A percentile compares a stretch with the other conserved stretches of the same genome.
These are phyloP conservation scores for Singerocomus inundabilis DNA, from an alignment of 1,284 basidiomycete genomes.

Conservation along the genomic window DNA sequence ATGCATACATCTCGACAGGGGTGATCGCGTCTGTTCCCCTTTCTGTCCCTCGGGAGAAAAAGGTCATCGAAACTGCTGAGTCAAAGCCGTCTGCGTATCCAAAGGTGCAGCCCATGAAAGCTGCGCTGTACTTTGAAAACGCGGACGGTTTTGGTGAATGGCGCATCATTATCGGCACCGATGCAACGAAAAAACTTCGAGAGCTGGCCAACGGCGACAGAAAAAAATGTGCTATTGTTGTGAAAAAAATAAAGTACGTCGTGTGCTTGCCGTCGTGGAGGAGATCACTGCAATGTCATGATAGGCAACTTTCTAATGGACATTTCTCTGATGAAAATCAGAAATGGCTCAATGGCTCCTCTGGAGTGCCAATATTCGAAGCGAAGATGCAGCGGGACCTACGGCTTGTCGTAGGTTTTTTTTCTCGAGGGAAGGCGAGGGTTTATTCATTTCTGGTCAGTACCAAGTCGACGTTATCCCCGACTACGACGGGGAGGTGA, in stretches of 20 bases:
- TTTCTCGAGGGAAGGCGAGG: background rate
- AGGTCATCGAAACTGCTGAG: slow-evolving; percentile 1
- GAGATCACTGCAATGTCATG: background rate
- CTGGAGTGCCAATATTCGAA: slow-evolving; percentile 59
- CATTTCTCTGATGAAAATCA: slow-evolving; percentile 69
- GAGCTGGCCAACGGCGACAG: slow-evolving; percentile 39
- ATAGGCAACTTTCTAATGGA: slow-evolving; percentile 62
- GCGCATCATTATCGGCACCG: slow-evolving; percentile 47
- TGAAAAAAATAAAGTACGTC: slow-evolving; percentile 60
- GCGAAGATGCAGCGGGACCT: slow-evolving; percentile 65
- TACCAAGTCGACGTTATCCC: slow-evolving; percentile 64
- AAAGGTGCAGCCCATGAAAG: slow-evolving; percentile 47
- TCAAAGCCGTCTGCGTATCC: slow-evolving; percentile 37
- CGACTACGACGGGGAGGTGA: slow-evolving; percentile 49
- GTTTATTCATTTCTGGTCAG: slow-evolving; percentile 32
- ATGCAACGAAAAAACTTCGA: slow-evolving; percentile 45
- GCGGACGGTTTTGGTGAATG: slow-evolving; percentile 54
- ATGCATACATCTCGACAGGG: slow-evolving; percentile 11
- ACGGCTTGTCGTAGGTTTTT: slow-evolving; percentile 53
- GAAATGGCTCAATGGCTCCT: slow-evolving; percentile 51
- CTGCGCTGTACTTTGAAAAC: slow-evolving; percentile 49
- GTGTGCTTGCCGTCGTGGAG: background rate
- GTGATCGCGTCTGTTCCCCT: background rate
- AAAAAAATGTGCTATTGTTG: slow-evolving; percentile 45
- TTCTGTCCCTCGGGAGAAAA: background rate